Base-by-base conservation (phyloP, 225 moss, liverwort and hornwort species). In the Thuidium tamariscinum region DNA sequence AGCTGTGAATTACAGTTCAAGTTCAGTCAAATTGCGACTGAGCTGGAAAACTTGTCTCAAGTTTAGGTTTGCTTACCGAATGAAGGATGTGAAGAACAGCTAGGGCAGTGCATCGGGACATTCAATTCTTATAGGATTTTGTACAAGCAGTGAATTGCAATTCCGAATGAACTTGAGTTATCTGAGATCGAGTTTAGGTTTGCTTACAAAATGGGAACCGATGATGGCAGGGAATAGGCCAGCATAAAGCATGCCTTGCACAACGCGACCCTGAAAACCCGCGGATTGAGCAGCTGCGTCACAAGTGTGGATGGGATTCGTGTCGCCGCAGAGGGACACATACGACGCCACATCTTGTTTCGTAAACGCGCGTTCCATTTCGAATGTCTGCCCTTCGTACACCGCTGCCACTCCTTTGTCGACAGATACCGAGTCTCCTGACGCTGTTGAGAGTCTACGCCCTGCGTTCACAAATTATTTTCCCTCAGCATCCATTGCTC, bases 151-250 rank as follows among this genome's bases (percentile, higher is more conserved):
- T 56, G 78, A 57, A 85, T 57, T 76, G 70, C 70, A 37, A 60
- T 62, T 80, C 51, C 51, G 30, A 79, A 44, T 52, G 72, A 86
- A 74, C 74, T 81, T 81, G 63, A 86, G 52, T 34, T 23, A 11
- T 41, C 39, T 10, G 59, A 65, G 65, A 67, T 77, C 26, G 77
- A 88, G 73, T 66, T 72, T 27, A 42, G 46, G 49, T 83, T 49
- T 49, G 84, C 95, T 95, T 92, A 97, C 98, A 49, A 97, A 98
- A 79, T 95, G 93, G 83, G 98, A 96, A 77, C 98, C 98, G 74
- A 98, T 97, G 86, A 98, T 95, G 70, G 97, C 96, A n/a, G 98
- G 98, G 89, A 98, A 98, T 26, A 98, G 92, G 76, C 97, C 96
- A 32, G 94, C 98, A 81, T 92, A 97, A 37, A 97, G 90, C 97